phyloP scores from a whole-genome alignment of 306 rosid genomes.

The Mimosa bimucronata region DNA sequence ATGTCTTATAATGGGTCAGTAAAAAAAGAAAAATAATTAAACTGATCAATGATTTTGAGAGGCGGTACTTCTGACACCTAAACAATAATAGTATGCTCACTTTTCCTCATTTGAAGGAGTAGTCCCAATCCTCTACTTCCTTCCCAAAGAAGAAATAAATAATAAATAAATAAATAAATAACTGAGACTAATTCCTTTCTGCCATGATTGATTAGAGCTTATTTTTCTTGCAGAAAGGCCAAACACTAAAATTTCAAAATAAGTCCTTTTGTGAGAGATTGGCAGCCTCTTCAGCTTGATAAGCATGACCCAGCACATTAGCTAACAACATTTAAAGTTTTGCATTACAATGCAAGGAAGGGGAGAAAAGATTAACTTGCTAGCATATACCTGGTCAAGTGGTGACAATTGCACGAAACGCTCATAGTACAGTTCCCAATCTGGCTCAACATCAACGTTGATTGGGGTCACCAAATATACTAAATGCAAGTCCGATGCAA shows the following conservation, averaged over 20 bases:
- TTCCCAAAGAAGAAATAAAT: neutral
- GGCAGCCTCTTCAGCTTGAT: neutral
- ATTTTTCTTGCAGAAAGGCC: neutral
- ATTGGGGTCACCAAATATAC: conserved; percentile 92
- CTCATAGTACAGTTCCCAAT: conserved; percentile 92
- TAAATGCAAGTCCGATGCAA: conserved; percentile 95
- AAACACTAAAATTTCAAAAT: neutral
- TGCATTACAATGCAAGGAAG: conserved; percentile 21
- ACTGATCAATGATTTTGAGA: neutral
- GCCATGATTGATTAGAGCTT: neutral
- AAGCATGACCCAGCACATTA: neutral
- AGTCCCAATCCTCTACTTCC: neutral
- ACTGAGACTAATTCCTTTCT: neutral
- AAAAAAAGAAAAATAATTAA: neutral
- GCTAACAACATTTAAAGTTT: neutral
- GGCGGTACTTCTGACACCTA: neutral
- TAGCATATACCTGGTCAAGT: conserved; percentile 79
- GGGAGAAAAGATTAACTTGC: neutral
- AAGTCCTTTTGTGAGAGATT: neutral
- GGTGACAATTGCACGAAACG: conserved; percentile 74
- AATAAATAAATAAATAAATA: no score
- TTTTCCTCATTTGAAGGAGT: neutral
- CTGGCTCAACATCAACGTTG: conserved; percentile 91
- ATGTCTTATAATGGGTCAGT: neutral
- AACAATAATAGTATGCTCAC: neutral